Base-by-base conservation (phyloP, 257 asterid genomes). In the Primulina huaijiensis region DNA sequence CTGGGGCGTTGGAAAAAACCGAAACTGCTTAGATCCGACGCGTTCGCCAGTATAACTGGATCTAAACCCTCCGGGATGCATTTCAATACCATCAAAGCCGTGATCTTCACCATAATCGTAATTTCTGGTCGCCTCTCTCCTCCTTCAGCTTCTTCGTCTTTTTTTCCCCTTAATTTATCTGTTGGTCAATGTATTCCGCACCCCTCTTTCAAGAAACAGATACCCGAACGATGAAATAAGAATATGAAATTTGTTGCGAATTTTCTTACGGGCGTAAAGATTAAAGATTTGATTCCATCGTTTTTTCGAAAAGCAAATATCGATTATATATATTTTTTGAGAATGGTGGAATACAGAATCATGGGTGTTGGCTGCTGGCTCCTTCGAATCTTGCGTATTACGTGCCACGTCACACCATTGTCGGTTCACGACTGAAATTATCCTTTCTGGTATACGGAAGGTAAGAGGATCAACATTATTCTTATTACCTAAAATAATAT, bases 1-100 rank as follows among this genome's bases (percentile, higher is more conserved):
- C 92, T 86, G 38, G 90, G 75, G 52, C 95, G 87, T 75, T 93
- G 97, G 74, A 93, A 90, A 78, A 83, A 93, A 8, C 97, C 96
- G 76, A 93, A 93, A 75, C 76, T 86, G 78, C 86, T 82, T 16
- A 93, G 87, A 70, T 93, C 97, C 63, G 85, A 74, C 2, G 95
- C 87, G 80, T 82, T 89, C 0, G 82, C 84, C 67, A 93, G 74
- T 25, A 93, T 89, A 60, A 93, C 79, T 60, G 97, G 98, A 82
- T 90, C 96, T 11, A 92, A 71, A 21, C 82, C 94, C 50, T 84
- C 89, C 20, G 89, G 83, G 34, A 11, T 75, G 83, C 82, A 75
- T 74, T 88, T 90, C 80, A 90, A 66, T 65, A 90, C 88, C 96
- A 93, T 67, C 83, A 93, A 76, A 81, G 95, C 94, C 78, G 97